Evolutionary conservation across 192 early-diverging fungal genomes (phyloP), one percentile per base, ranked within the genome.

Genomic region (Endogone sp.): DNA sequence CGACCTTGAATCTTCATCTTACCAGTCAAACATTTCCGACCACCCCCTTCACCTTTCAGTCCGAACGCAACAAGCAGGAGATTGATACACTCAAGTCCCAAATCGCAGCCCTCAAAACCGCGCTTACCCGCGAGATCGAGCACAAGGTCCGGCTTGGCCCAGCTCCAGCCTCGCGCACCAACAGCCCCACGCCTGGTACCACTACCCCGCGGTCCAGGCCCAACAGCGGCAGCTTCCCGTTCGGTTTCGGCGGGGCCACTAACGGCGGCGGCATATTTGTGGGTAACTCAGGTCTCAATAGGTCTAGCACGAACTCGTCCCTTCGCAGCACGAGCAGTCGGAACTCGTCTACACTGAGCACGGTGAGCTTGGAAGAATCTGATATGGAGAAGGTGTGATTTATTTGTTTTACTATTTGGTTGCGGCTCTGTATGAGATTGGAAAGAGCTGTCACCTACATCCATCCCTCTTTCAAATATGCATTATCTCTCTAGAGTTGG

Each of bases 241-340:
- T 68, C 63, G 22, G 61, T 59, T 30, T 59, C 67, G 24, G 37
- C n/a, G n/a, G n/a, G n/a, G n/a, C n/a, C n/a, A n/a, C n/a, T n/a
- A n/a, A n/a, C n/a, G n/a, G n/a, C 37, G 16, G 37, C 37, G 16
- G 37, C 37, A 49, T 49, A 49, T 16, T 49, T 49, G 37, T 6
- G 0, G 37, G 37, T 16, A 49, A 49, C 37, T 49, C 37, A 6
- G 16, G 16, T 49, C 6, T 49, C 37, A 49, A 6, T 49, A 6
- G 37, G 37, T 49, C 37, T 16, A 49, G 37, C 37, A 49, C 37
- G 9, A 49, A 6, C 37, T 49, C 37, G 37, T 49, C 37, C 16
- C 6, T 49, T 49, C 37, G 37, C 37, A 49, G 37, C 16, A 49
- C 37, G 37, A 49, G 37, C 37, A 49, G 37, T 16, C 6, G 37